phyloP scores from a whole-genome alignment of 1,284 basidiomycete genomes.

The Cutaneotrichosporon sp. region DNA sequence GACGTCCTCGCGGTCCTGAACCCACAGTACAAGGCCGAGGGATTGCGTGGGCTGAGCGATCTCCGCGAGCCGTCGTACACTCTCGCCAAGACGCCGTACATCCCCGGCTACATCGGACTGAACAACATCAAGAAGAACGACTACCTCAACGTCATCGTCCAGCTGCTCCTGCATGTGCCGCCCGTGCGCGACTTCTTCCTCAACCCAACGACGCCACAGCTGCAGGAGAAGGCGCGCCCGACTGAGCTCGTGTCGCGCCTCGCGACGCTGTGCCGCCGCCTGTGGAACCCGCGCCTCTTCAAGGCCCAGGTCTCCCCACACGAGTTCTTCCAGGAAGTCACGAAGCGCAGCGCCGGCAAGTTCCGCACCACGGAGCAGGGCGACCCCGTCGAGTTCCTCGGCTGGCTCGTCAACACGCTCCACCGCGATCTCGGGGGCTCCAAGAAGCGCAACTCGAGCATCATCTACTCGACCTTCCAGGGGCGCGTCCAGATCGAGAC shows the following conservation, averaged over 20 bases:
- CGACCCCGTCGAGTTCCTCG: slow-evolving; percentile 93
- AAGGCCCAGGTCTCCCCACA: slow-evolving; percentile 98
- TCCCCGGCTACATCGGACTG: slow-evolving; percentile 91
- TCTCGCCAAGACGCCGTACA: slow-evolving; percentile 74
- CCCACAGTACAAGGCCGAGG: slow-evolving; percentile 67
- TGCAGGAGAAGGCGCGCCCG: slow-evolving; percentile 43
- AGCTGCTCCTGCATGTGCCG: slow-evolving; percentile 85
- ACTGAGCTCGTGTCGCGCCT: slow-evolving; percentile 84
- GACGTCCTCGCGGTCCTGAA: slow-evolving; percentile 90
- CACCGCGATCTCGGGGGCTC: slow-evolving; percentile 90
- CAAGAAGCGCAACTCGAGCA: slow-evolving; percentile 81
- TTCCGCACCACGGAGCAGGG: slow-evolving; percentile 91
- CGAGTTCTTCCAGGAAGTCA: slow-evolving; percentile 96
- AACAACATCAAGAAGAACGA: slow-evolving; percentile 98
- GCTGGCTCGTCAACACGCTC: slow-evolving; percentile 91
- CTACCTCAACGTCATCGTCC: slow-evolving; percentile 96
- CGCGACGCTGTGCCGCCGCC: slow-evolving; percentile 78
- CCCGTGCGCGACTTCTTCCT: slow-evolving; percentile 87
- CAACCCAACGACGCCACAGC: slow-evolving; percentile 62
- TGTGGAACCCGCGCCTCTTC: slow-evolving; percentile 95
- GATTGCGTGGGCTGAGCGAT: slow-evolving; percentile 59
- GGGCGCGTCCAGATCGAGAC: slow-evolving; percentile 90
- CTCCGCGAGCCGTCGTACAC: slow-evolving; percentile 73
- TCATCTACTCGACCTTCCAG: slow-evolving; percentile 92
- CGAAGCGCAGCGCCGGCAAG: slow-evolving; percentile 79